These are phyloP conservation scores for Magnolia sinica DNA, from an alignment of 164 flowering plant species.

Conservation along the genomic window DNA sequence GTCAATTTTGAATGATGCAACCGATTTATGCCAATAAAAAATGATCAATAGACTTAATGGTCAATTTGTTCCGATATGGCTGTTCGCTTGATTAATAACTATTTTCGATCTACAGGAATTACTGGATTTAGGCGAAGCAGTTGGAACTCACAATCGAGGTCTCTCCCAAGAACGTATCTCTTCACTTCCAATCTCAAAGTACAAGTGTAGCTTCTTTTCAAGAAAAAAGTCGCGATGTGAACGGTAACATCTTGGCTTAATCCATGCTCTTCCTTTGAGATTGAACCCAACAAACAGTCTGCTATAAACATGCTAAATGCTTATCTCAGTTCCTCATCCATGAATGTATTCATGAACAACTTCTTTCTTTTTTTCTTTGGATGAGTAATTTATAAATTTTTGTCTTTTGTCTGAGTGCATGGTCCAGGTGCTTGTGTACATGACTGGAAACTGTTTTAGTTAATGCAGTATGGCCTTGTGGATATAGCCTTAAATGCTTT, in stretches of 20 bases:
- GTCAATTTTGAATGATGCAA: too few species aligned
- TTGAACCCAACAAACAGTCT: not conserved
- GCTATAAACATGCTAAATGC: not conserved
- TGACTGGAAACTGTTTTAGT: not conserved
- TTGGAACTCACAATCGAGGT: slow-evolving; percentile 89
- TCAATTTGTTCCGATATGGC: not conserved
- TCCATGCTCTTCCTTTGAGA: not conserved
- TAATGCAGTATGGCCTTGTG: too few species aligned
- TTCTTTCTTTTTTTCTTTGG: not conserved
- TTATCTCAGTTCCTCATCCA: not conserved
- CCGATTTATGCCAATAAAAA: too few species aligned
- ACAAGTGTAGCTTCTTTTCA: slow-evolving; percentile 68
- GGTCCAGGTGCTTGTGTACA: not conserved
- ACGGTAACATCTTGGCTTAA: slow-evolving; percentile 41
- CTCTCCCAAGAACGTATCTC: slow-evolving; percentile 72
- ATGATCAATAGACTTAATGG: not conserved
- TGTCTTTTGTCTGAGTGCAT: not conserved
- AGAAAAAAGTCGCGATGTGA: slow-evolving; percentile 62
- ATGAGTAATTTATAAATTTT: not conserved
- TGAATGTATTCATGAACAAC: not conserved
- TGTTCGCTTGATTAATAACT: not conserved
- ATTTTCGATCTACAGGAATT: slow-evolving; percentile 55
- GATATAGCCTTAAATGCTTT: too few species aligned
- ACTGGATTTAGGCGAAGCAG: slow-evolving; percentile 86
- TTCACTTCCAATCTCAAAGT: slow-evolving; percentile 71